Percentiles rank a stretch among this genome's conserved stretches.
Evolutionary conservation across 768 basidiomycete genomes (phyloP).

Genomic region (Agaricus sinodeliciosus): DNA sequence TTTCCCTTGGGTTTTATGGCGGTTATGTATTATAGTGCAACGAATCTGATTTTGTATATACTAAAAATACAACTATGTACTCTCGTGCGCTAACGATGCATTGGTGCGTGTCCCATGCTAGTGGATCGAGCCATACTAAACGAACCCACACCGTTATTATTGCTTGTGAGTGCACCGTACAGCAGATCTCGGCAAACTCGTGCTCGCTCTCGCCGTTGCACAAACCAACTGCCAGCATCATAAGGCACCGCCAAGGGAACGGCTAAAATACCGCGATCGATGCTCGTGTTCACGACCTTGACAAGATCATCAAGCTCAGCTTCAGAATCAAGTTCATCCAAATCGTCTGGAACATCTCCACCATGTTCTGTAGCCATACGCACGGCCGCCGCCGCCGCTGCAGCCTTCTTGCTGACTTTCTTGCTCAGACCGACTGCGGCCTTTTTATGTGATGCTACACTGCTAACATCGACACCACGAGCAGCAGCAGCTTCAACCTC

Average conservation of each 20-base stretch:
- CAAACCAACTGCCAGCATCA: constrained; percentile 78
- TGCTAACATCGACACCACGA: constrained; percentile 43
- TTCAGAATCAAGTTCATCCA: constrained; percentile 80
- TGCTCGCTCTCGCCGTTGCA: constrained; percentile 63
- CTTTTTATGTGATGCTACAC: constrained; percentile 32
- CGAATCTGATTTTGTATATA: neutral
- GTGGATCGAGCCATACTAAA: constrained; percentile 25
- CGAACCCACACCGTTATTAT: constrained; percentile 26
- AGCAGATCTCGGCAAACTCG: constrained; percentile 54
- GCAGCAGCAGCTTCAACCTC: constrained; percentile 66
- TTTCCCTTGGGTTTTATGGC: constrained; percentile 4
- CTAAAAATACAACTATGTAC: constrained; percentile 5
- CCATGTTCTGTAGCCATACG: constrained; percentile 42
- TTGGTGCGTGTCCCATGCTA: constrained; percentile 21
- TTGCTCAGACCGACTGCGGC: constrained; percentile 37
- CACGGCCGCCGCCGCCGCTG: constrained; percentile 42
- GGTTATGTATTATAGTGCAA: constrained; percentile 4
- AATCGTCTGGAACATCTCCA: constrained; percentile 61
- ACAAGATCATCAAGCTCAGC: constrained; percentile 75
- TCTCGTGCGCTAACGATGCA: constrained; percentile 11
- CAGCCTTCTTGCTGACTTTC: constrained; percentile 60
- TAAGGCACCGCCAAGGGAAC: constrained; percentile 66
- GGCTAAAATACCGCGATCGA: constrained; percentile 51
- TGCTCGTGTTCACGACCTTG: constrained; percentile 49
- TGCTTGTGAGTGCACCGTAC: constrained; percentile 42